phyloP scores from a whole-genome alignment of 345 rosid species.

The Syzygium aqueum region DNA sequence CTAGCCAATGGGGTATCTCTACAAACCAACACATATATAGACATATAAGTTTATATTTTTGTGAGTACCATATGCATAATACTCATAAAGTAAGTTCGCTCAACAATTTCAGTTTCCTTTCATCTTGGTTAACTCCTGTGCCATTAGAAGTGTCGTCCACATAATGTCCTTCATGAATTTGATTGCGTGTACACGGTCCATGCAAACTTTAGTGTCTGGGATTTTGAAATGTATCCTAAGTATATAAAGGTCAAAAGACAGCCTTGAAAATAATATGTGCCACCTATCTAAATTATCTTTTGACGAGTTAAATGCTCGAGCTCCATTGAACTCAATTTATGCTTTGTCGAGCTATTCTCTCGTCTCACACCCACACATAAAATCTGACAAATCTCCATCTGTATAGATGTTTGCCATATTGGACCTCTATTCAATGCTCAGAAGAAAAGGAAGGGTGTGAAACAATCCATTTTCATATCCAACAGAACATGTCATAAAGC shows the following conservation, averaged over 20 bases:
- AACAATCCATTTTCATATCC: neutral
- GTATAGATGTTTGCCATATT: neutral
- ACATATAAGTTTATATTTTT: neutral
- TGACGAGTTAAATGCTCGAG: neutral
- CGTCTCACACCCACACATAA: neutral
- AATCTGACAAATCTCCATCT: neutral
- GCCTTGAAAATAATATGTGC: neutral
- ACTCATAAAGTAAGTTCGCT: neutral
- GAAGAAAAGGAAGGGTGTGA: neutral
- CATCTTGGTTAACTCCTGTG: neutral
- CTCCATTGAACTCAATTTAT: neutral
- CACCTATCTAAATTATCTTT: neutral
- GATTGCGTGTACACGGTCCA: neutral
- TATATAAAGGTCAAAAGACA: neutral
- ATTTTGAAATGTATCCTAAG: neutral
- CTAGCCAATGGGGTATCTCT: neutral
- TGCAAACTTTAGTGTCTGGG: neutral
- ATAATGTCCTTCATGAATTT: no score
- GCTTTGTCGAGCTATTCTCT: neutral
- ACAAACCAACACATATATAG: neutral
- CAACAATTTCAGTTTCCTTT: neutral
- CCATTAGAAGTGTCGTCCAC: no score
- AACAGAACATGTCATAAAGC: neutral
- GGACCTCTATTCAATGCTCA: neutral
- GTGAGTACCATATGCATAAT: neutral